Base-by-base conservation (phyloP, 768 basidiomycete genomes). In the Paxillus involutus region DNA sequence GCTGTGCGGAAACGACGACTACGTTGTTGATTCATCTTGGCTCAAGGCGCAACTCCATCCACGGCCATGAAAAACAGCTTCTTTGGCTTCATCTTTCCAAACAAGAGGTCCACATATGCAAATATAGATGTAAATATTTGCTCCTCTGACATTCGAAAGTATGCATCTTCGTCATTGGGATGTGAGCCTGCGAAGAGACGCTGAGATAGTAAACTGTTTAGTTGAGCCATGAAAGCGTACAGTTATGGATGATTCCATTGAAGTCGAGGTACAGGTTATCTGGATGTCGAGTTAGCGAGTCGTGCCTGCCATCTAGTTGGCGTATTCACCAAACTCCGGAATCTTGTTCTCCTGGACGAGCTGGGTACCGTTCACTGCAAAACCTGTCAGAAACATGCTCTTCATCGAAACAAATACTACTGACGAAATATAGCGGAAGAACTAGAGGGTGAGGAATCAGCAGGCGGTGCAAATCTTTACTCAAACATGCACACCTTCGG, bases 1-100 rank as follows among this genome's bases (percentile, higher is more conserved):
- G 95, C 95, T 0, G 95, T 94, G 52, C 96, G 78, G 76, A 98
- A 99, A 44, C 95, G 85, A 37, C 96, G 79, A 67, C 89, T 88
- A 19, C 96, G 86, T 67, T 98, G 96, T 72, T 98, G 96, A 68
- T 98, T 98, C 96, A 98, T 97, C 81, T 98, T 98, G 32, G 96
- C 96, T 44, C 96, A 78, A 4, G 96, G 96, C 0, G 96, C 96
- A 13, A 98, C 95, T 45, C 96, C 96, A 68, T 98, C 97, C 44
- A 99, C 88, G 24, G 96, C 97, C 90, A 99, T 96, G 73, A 97
- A 98, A 72, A 98, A 98, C 12, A 97, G 76, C 67, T 98, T 97
- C 79, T 92, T 89, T 0, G 97, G 97, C 69, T 95, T 98, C 57
- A 99, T 98, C 76, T 95, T 98, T 30, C 87, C 83, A 72, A 99